Evolutionary conservation across 805 yeast species (phyloP), one percentile per base, ranked within the genome.

Genomic region (Spathaspora boniae): DNA sequence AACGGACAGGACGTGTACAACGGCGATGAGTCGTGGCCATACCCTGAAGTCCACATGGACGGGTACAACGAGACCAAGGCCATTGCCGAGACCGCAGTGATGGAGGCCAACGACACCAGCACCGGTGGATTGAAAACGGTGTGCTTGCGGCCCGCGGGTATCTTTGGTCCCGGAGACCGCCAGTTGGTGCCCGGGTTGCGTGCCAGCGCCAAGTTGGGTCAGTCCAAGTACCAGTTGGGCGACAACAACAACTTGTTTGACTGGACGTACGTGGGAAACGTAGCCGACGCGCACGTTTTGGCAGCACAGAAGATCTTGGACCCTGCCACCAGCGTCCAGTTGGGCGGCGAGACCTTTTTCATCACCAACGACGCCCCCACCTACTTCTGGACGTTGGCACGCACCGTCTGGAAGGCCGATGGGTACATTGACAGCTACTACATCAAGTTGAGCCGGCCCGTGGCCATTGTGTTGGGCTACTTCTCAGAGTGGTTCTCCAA

Each of bases 201-300:
- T 53, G 73, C 73, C 11, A 96, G 86, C 29, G 88, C 95, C 3
- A 73, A 74, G 40, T 65, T 76, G 36, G 95, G 95, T 6, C 96
- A 91, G 59, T 82, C 93, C 16, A 84, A 84, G 58, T 86, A 86
- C 60, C 99, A 93, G 62, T 70, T 93, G 32, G 98, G 99, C 46
- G 94, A 87, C 56, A 93, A 93, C 63, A 79, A 85, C 57, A 93
- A 93, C 55, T 62, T 93, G 37, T 93, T 91, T 51, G 99, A 93
- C 58, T 89, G 96, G 86, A 87, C 98, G 0, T 93, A 88, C 54
- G 98, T 83, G n/a, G 98, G 97, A 9, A 93, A 93, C 60, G 98
- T 94, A 26, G 98, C 98, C 0, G 94, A 88, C 60, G 82, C 97
- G 7, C 99, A 93, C 57, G 91, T 91, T 7, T 66, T 93, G 33